Percentiles rank a stretch among this genome's conserved stretches.
phyloP scores from a whole-genome alignment of 2,329 filamentous ascomycete genomes.

The Penicillium occitanis region DNA sequence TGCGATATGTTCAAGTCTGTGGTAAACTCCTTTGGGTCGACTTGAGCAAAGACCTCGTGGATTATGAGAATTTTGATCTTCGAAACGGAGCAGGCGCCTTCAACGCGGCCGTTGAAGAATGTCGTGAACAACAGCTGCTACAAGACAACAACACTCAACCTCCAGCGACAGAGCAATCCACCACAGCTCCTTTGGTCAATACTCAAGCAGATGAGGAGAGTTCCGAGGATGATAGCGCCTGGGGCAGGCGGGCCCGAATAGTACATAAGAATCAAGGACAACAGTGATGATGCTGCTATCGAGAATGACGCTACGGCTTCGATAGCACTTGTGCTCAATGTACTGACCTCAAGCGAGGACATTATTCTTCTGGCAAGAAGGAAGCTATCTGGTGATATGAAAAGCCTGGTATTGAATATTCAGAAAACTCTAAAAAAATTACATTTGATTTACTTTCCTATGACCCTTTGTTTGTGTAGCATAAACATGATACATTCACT shows the following conservation, averaged over 20 bases:
- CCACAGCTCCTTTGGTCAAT: background rate
- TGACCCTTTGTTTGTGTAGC: too few relatives aligned
- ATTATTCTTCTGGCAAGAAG: background rate
- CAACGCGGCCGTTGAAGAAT: background rate
- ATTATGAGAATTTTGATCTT: background rate
- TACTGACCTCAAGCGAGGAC: background rate
- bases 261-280: background rate
- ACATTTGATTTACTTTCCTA: too few relatives aligned
- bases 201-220: background rate
- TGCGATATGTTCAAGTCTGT: too few relatives aligned
- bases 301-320: background rate
- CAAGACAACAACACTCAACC: background rate
- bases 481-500: too few relatives aligned
- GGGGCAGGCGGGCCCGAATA: background rate
- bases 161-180: background rate
- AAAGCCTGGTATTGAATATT: background rate
- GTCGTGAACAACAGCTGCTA: background rate
- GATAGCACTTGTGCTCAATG: background rate
- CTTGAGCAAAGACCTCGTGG: too few relatives aligned
- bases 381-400: too few relatives aligned
- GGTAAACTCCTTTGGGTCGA: too few relatives aligned
- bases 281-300: background rate
- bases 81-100: background rate
- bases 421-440: background rate
- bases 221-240: background rate